Evolutionary conservation across 352 stramenopile species (phyloP).

Genomic region (Phytopythium helicoides): DNA sequence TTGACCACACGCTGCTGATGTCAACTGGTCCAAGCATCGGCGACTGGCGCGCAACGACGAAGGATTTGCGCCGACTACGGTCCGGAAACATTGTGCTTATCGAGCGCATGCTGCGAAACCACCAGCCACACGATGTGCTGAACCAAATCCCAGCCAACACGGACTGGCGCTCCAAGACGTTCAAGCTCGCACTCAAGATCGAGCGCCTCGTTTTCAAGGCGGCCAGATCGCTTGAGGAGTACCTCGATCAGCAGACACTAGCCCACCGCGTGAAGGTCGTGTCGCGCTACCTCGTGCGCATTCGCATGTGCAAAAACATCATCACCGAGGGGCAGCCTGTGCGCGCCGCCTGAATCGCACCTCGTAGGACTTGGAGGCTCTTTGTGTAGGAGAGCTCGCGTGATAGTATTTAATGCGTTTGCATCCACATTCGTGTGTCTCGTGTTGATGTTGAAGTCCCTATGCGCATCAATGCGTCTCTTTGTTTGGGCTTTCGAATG

Average conservation of each 20-base stretch:
- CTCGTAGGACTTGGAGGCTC: no score
- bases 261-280: conserved; percentile 49
- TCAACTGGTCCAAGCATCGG: no score
- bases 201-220: conserved; percentile 63
- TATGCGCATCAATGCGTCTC: no score
- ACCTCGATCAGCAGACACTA: conserved; percentile 57
- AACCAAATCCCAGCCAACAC: conserved; percentile 64
- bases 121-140: conserved; percentile 61
- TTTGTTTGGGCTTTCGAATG: no score
- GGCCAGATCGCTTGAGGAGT: conserved; percentile 51
- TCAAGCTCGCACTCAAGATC: conserved; percentile 66
- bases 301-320: conserved; percentile 61
- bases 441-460: no score
- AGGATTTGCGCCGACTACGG: conserved; percentile 36
- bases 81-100: conserved; percentile 52
- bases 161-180: conserved; percentile 64
- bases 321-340: neutral
- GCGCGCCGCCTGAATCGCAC: no score
- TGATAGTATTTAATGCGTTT: no score
- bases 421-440: no score
- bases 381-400: no score
- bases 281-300: conserved; percentile 49
- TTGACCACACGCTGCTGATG: no score
- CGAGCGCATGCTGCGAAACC: conserved; percentile 58
- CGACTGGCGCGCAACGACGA: no score